phyloP scores from a whole-genome alignment of 305 asterid species.

The Fraxinus angustifolia region DNA sequence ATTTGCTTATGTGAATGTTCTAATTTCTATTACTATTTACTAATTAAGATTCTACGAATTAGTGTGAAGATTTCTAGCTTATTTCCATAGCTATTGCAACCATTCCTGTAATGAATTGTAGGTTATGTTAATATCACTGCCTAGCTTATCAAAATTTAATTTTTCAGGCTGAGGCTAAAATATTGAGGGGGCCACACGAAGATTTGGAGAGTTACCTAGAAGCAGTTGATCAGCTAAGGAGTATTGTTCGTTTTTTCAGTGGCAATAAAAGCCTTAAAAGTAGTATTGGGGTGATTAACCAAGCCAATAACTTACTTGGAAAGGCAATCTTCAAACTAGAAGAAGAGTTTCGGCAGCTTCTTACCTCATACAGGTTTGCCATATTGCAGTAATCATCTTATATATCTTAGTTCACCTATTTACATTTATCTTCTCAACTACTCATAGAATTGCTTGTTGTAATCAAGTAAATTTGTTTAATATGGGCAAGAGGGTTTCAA shows the following conservation, averaged over 20 bases:
- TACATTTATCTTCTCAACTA: not conserved
- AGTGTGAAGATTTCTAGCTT: not conserved
- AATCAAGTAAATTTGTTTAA: not conserved
- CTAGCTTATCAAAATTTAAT: constrained; percentile 21
- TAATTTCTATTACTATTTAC: not conserved
- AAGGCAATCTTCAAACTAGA: constrained; percentile 74
- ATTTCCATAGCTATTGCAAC: constrained; percentile 1
- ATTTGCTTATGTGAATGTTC: not conserved
- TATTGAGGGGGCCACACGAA: constrained; percentile 90
- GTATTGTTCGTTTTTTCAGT: constrained; percentile 53
- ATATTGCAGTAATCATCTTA: constrained; percentile 3
- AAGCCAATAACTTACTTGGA: constrained; percentile 57
- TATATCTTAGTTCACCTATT: constrained; percentile 4
- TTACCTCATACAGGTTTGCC: constrained; percentile 63
- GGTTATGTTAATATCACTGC: constrained; percentile 2
- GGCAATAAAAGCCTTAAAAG: constrained; percentile 58
- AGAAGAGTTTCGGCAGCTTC: constrained; percentile 82
- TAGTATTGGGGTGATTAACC: constrained; percentile 62
- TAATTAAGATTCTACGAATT: not conserved
- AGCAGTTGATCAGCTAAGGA: constrained; percentile 78
- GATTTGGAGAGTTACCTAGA: constrained; percentile 83
- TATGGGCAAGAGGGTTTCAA: not conserved
- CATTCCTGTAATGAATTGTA: constrained; percentile 2
- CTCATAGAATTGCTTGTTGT: not conserved
- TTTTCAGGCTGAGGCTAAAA: constrained; percentile 88